Evolutionary conservation across 2,329 filamentous ascomycete species (phyloP).

Genomic region (Colletotrichum cereale): DNA sequence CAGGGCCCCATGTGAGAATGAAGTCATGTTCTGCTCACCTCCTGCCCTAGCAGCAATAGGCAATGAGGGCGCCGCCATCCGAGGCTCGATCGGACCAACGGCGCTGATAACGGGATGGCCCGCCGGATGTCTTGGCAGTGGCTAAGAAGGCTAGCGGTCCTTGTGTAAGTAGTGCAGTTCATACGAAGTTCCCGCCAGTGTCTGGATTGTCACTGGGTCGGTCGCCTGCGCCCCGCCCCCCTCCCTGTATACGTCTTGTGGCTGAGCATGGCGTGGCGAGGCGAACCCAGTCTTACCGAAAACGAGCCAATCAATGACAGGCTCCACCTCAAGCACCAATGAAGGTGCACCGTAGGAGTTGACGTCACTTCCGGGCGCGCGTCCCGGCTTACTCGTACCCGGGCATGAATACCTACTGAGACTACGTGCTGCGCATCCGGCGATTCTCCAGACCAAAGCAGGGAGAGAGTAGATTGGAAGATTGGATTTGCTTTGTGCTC

Average conservation of each 20-base stretch:
- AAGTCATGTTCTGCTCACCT: background rate
- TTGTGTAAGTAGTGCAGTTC: background rate
- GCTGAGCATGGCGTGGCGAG: background rate
- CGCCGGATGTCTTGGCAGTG: constrained; percentile 19
- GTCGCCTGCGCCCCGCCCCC: background rate
- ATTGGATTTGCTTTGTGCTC: background rate
- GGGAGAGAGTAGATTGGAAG: background rate
- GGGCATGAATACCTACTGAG: background rate
- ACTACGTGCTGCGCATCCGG: background rate
- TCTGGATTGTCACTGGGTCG: background rate
- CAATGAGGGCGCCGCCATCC: constrained; percentile 2
- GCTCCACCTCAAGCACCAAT: background rate
- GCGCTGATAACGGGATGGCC: constrained; percentile 31
- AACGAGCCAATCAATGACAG: background rate
- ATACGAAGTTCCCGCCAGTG: background rate
- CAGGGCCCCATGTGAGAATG: background rate
- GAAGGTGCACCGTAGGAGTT: background rate
- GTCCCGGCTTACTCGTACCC: constrained; percentile 9
- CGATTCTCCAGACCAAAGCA: background rate
- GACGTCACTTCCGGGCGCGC: constrained; percentile 31
- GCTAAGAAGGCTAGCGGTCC: background rate
- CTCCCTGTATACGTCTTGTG: background rate
- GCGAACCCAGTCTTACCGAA: background rate
- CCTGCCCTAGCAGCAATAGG: background rate
- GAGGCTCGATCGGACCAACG: constrained; percentile 15